These are phyloP conservation scores for Malassezia obtusa DNA, from an alignment of 1,284 basidiomycete genomes.

Conservation along the genomic window DNA sequence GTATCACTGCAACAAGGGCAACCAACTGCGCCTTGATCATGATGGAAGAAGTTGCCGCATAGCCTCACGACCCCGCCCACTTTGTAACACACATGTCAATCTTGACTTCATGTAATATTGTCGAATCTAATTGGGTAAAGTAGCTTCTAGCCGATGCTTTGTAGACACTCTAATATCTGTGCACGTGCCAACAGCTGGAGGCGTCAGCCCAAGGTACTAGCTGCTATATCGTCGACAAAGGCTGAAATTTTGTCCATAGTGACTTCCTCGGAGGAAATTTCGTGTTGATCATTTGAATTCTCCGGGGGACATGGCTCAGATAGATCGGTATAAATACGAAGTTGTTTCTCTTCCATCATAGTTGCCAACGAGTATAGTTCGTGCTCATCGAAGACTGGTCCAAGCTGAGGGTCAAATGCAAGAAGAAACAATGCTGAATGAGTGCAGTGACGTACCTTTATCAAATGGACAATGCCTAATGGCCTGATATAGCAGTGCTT, in stretches of 20 bases:
- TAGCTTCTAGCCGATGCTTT: no score
- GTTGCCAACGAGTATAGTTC: not conserved
- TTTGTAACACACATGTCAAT: not conserved
- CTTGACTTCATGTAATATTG: not conserved
- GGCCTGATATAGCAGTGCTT: slow-evolving; percentile 8
- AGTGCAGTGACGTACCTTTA: not conserved
- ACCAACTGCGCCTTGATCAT: not conserved
- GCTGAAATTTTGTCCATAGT: not conserved
- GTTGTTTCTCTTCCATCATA: slow-evolving; percentile 8
- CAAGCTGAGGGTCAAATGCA: not conserved
- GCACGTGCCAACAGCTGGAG: no score
- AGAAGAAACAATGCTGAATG: not conserved
- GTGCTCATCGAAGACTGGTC: not conserved
- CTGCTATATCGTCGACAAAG: not conserved
- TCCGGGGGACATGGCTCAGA: not conserved
- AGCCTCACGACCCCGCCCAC: not conserved
- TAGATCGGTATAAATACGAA: slow-evolving; percentile 7
- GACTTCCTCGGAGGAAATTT: not conserved
- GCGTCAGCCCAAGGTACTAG: not conserved
- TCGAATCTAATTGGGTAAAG: no score
- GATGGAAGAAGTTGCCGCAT: not conserved
- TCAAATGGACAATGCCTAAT: slow-evolving; percentile 11
- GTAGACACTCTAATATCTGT: no score
- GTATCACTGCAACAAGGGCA: not conserved
- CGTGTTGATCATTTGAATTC: not conserved